Percentiles rank a stretch among this genome's conserved stretches.
phyloP scores from a whole-genome alignment of 2,329 filamentous ascomycete species.

The Immersiporthe knoxdaviesiana region DNA sequence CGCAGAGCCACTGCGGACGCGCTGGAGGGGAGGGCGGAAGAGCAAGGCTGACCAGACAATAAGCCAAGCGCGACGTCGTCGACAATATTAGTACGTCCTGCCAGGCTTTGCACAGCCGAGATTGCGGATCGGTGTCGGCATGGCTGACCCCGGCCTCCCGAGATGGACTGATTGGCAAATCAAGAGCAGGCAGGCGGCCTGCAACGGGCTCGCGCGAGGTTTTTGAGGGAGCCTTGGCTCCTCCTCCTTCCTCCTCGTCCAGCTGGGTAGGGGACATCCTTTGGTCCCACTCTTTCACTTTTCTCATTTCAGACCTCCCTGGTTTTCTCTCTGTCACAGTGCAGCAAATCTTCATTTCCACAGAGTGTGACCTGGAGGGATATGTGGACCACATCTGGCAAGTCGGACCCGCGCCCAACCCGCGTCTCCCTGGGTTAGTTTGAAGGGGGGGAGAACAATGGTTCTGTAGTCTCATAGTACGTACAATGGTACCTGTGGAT shows the following conservation, averaged over 20 bases:
- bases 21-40: too few relatives aligned
- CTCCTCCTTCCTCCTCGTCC: not conserved
- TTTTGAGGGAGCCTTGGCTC: not conserved
- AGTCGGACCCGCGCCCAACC: constrained; percentile 1
- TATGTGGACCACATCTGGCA: not conserved
- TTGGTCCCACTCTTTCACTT: not conserved
- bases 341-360: constrained; percentile 23
- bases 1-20: not conserved
- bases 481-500: not conserved
- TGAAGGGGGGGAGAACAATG: not conserved
- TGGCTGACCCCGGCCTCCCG: constrained; percentile 12
- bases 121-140: constrained; percentile 16
- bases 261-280: constrained; percentile 5
- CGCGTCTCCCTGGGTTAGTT: not conserved
- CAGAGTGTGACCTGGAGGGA: constrained; percentile 7
- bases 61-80: not conserved
- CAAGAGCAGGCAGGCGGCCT: not conserved
- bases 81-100: not conserved
- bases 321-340: constrained; percentile 18
- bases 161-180: constrained; percentile 4
- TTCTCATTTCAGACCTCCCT: constrained; percentile 14
- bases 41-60: not conserved
- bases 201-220: not conserved
- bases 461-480: not conserved
- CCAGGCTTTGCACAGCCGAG: constrained; percentile 16